Base-by-base conservation (phyloP, 2,329 filamentous ascomycete genomes). In the Cadophora malorum region DNA sequence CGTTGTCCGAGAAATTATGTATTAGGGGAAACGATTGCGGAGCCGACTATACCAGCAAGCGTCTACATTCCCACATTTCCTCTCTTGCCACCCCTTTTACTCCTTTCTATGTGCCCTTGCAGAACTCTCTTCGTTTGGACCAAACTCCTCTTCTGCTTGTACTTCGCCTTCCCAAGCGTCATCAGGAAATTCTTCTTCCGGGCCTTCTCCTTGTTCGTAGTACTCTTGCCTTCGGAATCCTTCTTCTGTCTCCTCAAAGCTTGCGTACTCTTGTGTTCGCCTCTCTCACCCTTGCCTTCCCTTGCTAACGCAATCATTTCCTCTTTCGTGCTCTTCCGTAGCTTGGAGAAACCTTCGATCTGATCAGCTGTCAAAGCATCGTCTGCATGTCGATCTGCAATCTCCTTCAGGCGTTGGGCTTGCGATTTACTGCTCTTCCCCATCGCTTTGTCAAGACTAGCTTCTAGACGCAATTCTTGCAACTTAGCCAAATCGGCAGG, bases 141-240 rank as follows among this genome's bases (percentile, higher is more conserved):
- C 80, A 99, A 82, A 86, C 93, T 97, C 77, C 94, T 87, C 90
- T 97, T 97, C 77, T 96, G 91, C 85, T 98, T 99, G 73, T 86
- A 88, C 85, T 96, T 96, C 12, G 96, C 96, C 84, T 99, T 98
- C 68, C 95, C 93, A 69, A 99, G 82, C 49, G 95, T 98, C 96
- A 99, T 99, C 76, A 99, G 79, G 81, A 99, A 97, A 80, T 99
- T 99, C 91, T 99, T 99, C 86, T 93, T 93, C 74, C 95, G 85
- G 52, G 92, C 89, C 88, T 99, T 99, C 84, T 99, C 96, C 83
- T 92, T 92, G 82, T 99, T 99, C 73, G 95, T 98, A 47, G 93
- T 94, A 79, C 92, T 97, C 89, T 98, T 98, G 76, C 96, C 96
- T 81, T 94, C 88, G 1, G 89, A 86, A 75, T 90, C 88, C 86